Base-by-base conservation (phyloP, 1,284 basidiomycete genomes). In the Trichosporon sp. region DNA sequence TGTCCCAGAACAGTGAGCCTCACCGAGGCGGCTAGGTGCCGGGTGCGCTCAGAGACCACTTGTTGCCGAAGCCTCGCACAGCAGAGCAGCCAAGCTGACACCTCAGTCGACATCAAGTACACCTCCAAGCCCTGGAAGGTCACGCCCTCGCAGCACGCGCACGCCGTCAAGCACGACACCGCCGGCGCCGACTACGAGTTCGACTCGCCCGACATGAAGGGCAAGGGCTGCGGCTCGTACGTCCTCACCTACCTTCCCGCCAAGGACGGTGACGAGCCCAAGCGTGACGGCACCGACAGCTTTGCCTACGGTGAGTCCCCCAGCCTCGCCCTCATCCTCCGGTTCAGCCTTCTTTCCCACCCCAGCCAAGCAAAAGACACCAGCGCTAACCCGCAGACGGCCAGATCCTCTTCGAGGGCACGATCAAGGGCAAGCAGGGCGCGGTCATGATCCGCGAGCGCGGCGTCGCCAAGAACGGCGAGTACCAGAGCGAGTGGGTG, bases 371-470 rank as follows among this genome's bases (percentile, higher is more conserved):
- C 44, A 47, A 5, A 47, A 13, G 11, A 3, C 1, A 3, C 53
- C n/a, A n/a, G n/a, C 32, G 18, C 32, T 62, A 3, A 62, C 62
- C 38, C 21, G 9, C 25, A 66, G 66, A 63, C 51, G 66, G 66
- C 18, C 66, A 67, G 47, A 53, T 67, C 66, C 29, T 67, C 62
- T 67, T 67, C 47, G 66, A 63, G 34, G 66, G 66, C 62, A 67
- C 62, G 29, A 67, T 67, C 66, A n/a, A 27, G 15, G 66, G 66
- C 32, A 67, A 67, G 66, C 15, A 64, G 47, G 66, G 66, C 23
- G 47, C 31, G 18, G 42, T 67, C 25, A 62, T 64, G 38, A 56
- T 67, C 62, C 62, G 62, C 23, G 66, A 67, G 66, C 32, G 51
- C 47, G 66, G 66, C 2, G 25, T 3, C n/a, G 62, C 62, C 21